Percentiles rank a stretch among this genome's conserved stretches.
phyloP scores from a whole-genome alignment of 352 stramenopile genomes.

The Phytophthora pisi region DNA sequence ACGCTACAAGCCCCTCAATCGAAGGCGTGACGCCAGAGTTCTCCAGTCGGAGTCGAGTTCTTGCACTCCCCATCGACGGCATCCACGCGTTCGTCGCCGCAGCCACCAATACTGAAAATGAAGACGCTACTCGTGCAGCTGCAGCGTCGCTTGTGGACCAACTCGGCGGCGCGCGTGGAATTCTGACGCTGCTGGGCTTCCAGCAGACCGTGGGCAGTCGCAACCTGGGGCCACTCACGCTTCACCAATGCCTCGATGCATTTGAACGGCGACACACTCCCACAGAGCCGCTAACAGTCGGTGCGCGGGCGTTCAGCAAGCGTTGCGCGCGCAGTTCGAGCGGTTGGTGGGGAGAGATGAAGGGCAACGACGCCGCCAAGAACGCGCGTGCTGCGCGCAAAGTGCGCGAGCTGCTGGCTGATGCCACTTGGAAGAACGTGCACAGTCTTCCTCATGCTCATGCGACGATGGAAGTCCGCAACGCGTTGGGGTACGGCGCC shows the following conservation, averaged over 20 bases:
- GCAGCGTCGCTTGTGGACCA: constrained; percentile 37
- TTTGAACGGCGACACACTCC: constrained; percentile 54
- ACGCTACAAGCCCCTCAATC: constrained; percentile 26
- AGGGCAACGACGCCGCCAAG: constrained; percentile 71
- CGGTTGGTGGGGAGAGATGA: constrained; percentile 68
- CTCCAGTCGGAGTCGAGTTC: constrained; percentile 37
- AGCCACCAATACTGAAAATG: background rate
- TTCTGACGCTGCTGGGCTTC: constrained; percentile 73
- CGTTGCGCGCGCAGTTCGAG: constrained; percentile 72
- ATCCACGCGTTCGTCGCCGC: constrained; percentile 34
- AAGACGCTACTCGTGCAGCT: constrained; percentile 2
- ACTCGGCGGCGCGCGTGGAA: constrained; percentile 58
- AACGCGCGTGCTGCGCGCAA: constrained; percentile 62
- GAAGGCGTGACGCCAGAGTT: constrained; percentile 45
- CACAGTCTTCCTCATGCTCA: constrained; percentile 75
- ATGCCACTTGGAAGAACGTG: constrained; percentile 80
- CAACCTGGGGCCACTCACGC: constrained; percentile 55
- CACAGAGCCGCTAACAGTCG: constrained; percentile 64
- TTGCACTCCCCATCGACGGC: constrained; percentile 23
- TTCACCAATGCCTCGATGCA: constrained; percentile 54
- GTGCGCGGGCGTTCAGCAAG: constrained; percentile 79
- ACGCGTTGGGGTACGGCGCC: constrained; percentile 70
- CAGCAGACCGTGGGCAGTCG: constrained; percentile 66
- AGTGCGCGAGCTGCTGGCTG: constrained; percentile 57
- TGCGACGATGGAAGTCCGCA: constrained; percentile 76